Evolutionary conservation across 2,329 filamentous ascomycete species (phyloP), one percentile per base, ranked within the genome.

Genomic region (Rosellinia necatrix): DNA sequence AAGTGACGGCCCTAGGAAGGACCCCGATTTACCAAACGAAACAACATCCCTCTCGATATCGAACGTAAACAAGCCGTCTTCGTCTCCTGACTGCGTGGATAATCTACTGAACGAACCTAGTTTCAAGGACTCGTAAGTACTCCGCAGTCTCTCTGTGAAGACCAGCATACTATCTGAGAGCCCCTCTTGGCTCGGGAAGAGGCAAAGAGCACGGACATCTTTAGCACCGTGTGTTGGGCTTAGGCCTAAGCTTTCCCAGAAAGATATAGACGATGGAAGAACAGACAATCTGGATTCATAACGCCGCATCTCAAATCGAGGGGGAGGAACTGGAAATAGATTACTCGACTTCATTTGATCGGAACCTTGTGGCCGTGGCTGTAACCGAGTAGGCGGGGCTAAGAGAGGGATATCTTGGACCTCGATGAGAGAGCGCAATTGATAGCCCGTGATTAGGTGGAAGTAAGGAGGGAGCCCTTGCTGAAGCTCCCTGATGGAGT

Each of bases 241-340:
- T 1, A 96, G 78, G 0, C 90, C 89, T 15, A 96, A 75, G 42
- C 87, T 86, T 68, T 94, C 90, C 91, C 91, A 96, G 67, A 94
- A 96, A 1, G 81, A 76, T 17, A 93, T 76, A 0, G 89, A 88
- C 0, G 90, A 83, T 2, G 91, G 89, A 19, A 93, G 76, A 34
- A 96, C 78, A 9, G 91, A 90, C 53, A 92, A 81, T 43, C 82
- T 83, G 1, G 81, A 80, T 34, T 91, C 88, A 17, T 85, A 83
- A 49, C 90, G 81, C 44, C 87, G 86, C 9, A 96, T 77, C 62
- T 90, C 86, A 32, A 94, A 75, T 65, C 90, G 87, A 1, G 90
- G 90, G 0, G 85, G 77, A 1, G 83, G 81, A 2, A 94, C 82
- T 35, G 79, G 76, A 61, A 88, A 88, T 2, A 87, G 72, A 59